Base-by-base conservation (phyloP, 2,329 filamentous ascomycete genomes). In the Rosellinia necatrix region DNA sequence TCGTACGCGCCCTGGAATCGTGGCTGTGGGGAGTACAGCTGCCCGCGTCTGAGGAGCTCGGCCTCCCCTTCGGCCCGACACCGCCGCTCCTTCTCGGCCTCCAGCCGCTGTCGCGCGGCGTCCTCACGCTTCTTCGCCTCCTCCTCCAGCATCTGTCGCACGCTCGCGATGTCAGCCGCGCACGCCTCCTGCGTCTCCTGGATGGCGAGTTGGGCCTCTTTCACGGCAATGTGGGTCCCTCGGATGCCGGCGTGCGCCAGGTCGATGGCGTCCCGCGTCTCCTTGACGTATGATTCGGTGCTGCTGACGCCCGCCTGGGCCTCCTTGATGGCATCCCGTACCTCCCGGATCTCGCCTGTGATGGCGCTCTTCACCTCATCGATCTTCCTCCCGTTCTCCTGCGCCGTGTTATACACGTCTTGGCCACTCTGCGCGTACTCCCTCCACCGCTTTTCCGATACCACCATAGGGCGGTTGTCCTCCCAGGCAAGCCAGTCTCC, bases 121-220 rank as follows among this genome's bases (percentile, higher is more conserved):
- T 67, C 62, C 38, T 68, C 65, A 38, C 64, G 58, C 52, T 56
- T 59, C 22, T 54, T 60, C 6, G 63, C 63, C 4, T 67, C 65
- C 10, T 65, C 64, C 49, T 68, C 65, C 13, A 67, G 50, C 27
- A 63, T 15, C 19, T 59, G 50, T 12, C 62, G 60, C 13, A 66
- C 59, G 17, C 54, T 56, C 7, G 51, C 59, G 40, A 66, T 59
- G 21, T 66, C 64, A 15, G 60, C 65, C 6, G 53, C 62, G 32
- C 60, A 65, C 35, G 43, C 56, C 15, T 59, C 58, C 22, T 62
- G 62, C 21, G 63, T 59, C 29, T 61, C 49, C 35, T 60, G 61
- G 15, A 68, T 44, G 29, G 61, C 56, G 13, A 51, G 37, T 2
- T 63, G 56, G 19, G 59, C 57, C 35, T 60, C 58, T 27, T 63